Evolutionary conservation across 805 yeast genomes (phyloP).

Genomic region (Yarrowia sp.): DNA sequence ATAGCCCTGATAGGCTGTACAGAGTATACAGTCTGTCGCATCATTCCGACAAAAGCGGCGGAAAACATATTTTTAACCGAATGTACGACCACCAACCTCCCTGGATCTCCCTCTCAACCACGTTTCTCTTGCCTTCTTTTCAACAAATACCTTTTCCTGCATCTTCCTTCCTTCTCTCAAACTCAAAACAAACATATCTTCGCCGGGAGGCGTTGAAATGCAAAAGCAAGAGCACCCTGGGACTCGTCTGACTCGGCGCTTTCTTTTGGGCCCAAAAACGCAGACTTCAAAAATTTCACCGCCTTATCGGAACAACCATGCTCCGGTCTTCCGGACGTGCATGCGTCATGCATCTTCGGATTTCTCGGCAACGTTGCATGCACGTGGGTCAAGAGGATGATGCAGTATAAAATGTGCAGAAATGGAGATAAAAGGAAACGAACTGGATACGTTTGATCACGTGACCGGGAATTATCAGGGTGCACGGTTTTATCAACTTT

Average conservation of each 20-base stretch:
- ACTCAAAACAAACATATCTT: not conserved
- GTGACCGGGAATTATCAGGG: too few species aligned
- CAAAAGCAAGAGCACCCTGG: not conserved
- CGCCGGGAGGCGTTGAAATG: not conserved
- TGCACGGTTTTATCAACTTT: too few species aligned
- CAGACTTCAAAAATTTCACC: not conserved
- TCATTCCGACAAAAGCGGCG: too few species aligned
- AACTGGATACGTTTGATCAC: too few species aligned
- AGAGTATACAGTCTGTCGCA: too few species aligned
- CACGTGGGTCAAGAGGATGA: not conserved
- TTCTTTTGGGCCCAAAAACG: not conserved
- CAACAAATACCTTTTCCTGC: not conserved
- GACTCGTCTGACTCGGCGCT: not conserved
- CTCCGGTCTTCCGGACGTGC: not conserved
- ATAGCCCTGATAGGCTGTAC: too few species aligned
- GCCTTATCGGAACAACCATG: not conserved
- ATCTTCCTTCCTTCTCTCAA: not conserved
- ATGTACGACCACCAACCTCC: too few species aligned
- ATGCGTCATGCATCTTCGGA: not conserved
- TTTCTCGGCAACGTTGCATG: slow-evolving; percentile 17
- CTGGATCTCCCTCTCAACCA: too few species aligned
- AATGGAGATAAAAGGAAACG: too few species aligned
- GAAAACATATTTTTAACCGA: too few species aligned
- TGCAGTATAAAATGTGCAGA: too few species aligned
- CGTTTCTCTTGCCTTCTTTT: not conserved